These are phyloP conservation scores for Lecanoromycetidae sp. DNA, from an alignment of 2,329 filamentous ascomycete species.

Conservation along the genomic window DNA sequence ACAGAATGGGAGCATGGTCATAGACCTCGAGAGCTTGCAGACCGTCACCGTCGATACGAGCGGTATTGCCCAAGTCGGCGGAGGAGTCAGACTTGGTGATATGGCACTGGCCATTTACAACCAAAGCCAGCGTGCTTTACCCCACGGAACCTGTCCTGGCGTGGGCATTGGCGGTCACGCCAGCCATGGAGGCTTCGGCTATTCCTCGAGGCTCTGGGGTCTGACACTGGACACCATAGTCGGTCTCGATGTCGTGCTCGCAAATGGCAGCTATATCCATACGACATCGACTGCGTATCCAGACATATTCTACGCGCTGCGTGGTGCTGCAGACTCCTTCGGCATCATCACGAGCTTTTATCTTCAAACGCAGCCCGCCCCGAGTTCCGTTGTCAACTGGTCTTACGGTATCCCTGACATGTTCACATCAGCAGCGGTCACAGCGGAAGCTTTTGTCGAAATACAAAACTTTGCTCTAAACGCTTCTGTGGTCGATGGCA, in stretches of 20 bases:
- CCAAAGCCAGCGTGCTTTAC: conserved; percentile 25
- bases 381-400: conserved; percentile 21
- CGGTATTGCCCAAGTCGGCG: conserved; percentile 27
- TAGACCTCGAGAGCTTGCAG: conserved; percentile 25
- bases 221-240: conserved; percentile 40
- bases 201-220: conserved; percentile 39
- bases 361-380: conserved; percentile 28
- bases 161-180: conserved; percentile 31
- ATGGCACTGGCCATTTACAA: conserved; percentile 24
- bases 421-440: conserved; percentile 15
- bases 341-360: conserved; percentile 31
- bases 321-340: conserved; percentile 29
- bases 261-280: conserved; percentile 27
- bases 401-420: conserved; percentile 16
- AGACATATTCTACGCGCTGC: conserved; percentile 28
- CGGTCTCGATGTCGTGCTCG: conserved; percentile 38
- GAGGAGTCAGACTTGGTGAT: conserved; percentile 26
- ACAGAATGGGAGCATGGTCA: conserved; percentile 24
- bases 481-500: conserved; percentile 30
- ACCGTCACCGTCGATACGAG: conserved; percentile 26
- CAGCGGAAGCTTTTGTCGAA: conserved; percentile 26
- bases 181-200: conserved; percentile 29
- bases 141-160: conserved; percentile 30
- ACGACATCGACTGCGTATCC: conserved; percentile 23
- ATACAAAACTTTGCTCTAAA: conserved; percentile 32